Evolutionary conservation across 1,139 yeast genomes (phyloP).

Genomic region (Hanseniaspora sp.): DNA sequence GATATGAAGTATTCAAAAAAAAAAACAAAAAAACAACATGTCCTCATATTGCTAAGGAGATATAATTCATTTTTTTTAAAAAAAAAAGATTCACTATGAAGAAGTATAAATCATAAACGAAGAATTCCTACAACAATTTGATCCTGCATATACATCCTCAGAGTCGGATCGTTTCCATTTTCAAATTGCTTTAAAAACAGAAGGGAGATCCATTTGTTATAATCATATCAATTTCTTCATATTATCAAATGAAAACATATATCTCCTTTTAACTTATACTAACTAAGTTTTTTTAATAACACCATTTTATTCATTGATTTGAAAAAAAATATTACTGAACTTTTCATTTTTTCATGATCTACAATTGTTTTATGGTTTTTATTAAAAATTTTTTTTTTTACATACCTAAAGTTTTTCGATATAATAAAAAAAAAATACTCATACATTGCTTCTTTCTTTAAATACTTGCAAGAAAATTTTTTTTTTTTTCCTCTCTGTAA

Average conservation of each 20-base stretch:
- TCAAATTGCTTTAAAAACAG: neutral
- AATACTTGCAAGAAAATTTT: neutral
- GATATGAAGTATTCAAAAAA: no score
- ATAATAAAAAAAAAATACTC: no score
- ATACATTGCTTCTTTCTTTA: no score
- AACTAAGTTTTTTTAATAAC: no score
- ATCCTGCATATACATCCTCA: conserved; percentile 61
- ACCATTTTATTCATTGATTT: no score
- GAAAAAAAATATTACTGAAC: no score
- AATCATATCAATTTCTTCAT: conserved; percentile 7
- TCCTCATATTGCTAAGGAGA: conserved; percentile 15
- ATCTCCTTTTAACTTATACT: neutral
- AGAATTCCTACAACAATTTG: conserved; percentile 49
- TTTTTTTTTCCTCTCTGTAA: neutral
- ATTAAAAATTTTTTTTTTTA: no score
- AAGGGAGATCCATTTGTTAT: conserved; percentile 15
- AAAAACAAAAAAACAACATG: conserved; percentile 4
- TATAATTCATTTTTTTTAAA: neutral
- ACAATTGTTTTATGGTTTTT: no score
- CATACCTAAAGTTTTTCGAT: no score
- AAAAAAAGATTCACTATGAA: neutral
- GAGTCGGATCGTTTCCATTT: conserved; percentile 21
- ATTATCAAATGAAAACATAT: neutral
- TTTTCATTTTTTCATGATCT: no score
- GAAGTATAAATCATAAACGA: conserved; percentile 43